These are phyloP conservation scores for Yamadazyma nakazawae DNA, from an alignment of 805 yeast genomes.

Conservation along the genomic window DNA sequence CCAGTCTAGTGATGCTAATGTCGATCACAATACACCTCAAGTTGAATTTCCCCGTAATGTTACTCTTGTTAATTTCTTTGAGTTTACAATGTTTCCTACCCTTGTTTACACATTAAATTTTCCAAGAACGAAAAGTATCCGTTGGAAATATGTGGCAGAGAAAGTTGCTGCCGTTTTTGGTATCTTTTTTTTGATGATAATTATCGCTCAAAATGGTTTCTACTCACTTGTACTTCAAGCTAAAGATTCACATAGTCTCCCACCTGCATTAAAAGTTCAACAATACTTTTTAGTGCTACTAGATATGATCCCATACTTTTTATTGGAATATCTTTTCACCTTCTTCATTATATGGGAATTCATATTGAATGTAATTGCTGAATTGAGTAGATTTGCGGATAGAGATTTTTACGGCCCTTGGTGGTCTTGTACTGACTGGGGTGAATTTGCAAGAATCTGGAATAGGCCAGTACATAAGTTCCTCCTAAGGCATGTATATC, in stretches of 20 bases:
- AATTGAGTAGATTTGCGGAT: slow-evolving; percentile 81
- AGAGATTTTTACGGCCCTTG: slow-evolving; percentile 92
- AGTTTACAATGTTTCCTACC: slow-evolving; percentile 85
- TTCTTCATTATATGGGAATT: slow-evolving; percentile 96
- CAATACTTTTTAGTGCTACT: slow-evolving; percentile 58
- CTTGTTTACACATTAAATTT: slow-evolving; percentile 78
- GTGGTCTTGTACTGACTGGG: slow-evolving; percentile 97
- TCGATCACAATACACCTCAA: not conserved
- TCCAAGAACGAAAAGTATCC: slow-evolving; percentile 68
- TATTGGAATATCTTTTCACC: slow-evolving; percentile 67
- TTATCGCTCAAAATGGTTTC: slow-evolving; percentile 69
- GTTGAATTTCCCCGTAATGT: slow-evolving; percentile 71
- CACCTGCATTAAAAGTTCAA: slow-evolving; percentile 43
- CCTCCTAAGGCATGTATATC: slow-evolving; percentile 88
- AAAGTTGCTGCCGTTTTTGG: slow-evolving; percentile 85
- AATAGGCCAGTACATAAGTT: slow-evolving; percentile 91
- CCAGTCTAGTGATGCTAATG: slow-evolving; percentile 11
- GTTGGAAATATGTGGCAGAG: slow-evolving; percentile 64
- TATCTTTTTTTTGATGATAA: slow-evolving; percentile 75
- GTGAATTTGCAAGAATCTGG: slow-evolving; percentile 91
- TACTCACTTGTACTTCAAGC: slow-evolving; percentile 72
- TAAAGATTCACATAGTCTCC: slow-evolving; percentile 46
- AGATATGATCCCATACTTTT: slow-evolving; percentile 78
- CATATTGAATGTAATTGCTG: slow-evolving; percentile 86
- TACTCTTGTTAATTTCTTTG: slow-evolving; percentile 60